Evolutionary conservation across 2,329 filamentous ascomycete species (phyloP).

Genomic region (Penicillium sp.): DNA sequence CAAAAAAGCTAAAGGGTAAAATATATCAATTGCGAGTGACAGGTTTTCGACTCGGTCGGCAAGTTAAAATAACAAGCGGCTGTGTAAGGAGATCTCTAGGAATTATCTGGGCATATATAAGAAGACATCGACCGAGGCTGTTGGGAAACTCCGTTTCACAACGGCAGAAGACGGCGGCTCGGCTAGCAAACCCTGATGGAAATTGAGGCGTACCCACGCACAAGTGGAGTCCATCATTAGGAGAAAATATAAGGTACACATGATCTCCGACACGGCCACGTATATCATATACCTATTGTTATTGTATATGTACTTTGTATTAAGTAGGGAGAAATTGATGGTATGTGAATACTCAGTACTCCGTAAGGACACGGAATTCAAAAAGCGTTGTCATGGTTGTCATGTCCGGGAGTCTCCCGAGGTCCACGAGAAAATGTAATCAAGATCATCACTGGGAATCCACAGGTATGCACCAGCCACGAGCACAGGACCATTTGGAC

Average conservation of each 20-base stretch:
- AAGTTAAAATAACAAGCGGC: conserved; percentile 8
- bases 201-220: conserved; percentile 9
- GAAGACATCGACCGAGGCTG: neutral
- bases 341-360: neutral
- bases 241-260: neutral
- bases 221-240: conserved; percentile 4
- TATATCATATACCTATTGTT: neutral
- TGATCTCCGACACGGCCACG: neutral
- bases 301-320: neutral
- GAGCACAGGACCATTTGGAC: neutral
- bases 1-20: neutral
- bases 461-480: conserved; percentile 3
- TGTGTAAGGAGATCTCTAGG: conserved; percentile 9
- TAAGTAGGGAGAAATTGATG: neutral
- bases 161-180: conserved; percentile 16
- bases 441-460: neutral
- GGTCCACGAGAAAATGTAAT: neutral
- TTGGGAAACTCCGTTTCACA: conserved; percentile 12
- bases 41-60: conserved; percentile 2
- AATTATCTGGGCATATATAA: neutral
- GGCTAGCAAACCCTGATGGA: conserved; percentile 16
- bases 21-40: neutral
- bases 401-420: neutral
- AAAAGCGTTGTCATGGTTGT: neutral
- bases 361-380: neutral